Base-by-base conservation (phyloP, 371 early-diverging fungal species). In the Syncephalastrum monosporum region DNA sequence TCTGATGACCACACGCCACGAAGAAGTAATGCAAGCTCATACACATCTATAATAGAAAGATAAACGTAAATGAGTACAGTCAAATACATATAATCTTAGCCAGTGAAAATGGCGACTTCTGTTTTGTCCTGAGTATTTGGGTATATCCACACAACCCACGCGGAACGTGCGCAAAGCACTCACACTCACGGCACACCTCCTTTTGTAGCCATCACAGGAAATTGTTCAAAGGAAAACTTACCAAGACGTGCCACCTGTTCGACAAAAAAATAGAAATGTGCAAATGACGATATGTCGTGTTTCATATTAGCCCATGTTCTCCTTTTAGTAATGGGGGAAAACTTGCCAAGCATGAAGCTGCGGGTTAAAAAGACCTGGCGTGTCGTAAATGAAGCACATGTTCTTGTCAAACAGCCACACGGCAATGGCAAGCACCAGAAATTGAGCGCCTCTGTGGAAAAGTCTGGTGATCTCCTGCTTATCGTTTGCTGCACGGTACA, bases 361-460 rank as follows among this genome's bases (percentile, higher is more conserved):
- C 27, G 69, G 69, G 29, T 71, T 74, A 38, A 64, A 68, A 24
- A 71, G 49, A 15, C 52, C 21, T 16, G 47, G 53, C n/a, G 54
- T 42, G 21, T 71, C 54, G 54, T 63, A 74, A 27, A 74, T 56
- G 60, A 51, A 64, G 42, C 75, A 75, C 47, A 71, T 48, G 47
- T 71, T 75, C 15, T 67, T 62, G 49, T 76, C 77, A 56, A 76
- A 73, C 8, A 73, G 47, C 73, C 76, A 75, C 6, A 75, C 70
- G 4, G 50, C 51, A 25, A 72, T 61, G 3, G 76, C 71, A 1
- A 61, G 45, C 10, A 55, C 45, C 5, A 75, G 57, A 24, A 64
- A 72, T 16, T 59, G 38, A 27, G 63, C 58, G 14, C 76, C 76
- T 25, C 57, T 57, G 43, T 71, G 63, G 55, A 73, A 76, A 7